phyloP scores from a whole-genome alignment of 2,329 filamentous ascomycete species.

The Parastagonospora avenae region DNA sequence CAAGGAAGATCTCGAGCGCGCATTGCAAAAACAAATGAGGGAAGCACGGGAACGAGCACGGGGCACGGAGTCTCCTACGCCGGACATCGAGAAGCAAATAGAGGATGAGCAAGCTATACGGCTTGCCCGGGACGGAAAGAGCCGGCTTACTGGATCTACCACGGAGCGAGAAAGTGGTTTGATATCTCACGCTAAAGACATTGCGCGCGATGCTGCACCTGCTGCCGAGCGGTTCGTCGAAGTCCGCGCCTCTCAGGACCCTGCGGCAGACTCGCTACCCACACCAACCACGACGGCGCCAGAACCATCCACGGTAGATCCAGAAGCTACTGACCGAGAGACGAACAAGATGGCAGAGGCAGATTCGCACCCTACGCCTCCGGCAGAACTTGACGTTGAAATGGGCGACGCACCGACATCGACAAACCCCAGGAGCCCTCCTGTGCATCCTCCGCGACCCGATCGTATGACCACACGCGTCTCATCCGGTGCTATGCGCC shows the following conservation, averaged over 20 bases:
- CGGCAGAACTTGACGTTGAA: conserved; percentile 41
- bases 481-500: conserved; percentile 70
- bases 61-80: conserved; percentile 55
- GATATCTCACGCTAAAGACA: conserved; percentile 30
- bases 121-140: conserved; percentile 40
- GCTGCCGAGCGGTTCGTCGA: conserved; percentile 13
- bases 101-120: conserved; percentile 59
- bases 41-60: conserved; percentile 50
- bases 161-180: conserved; percentile 22
- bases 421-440: conserved; percentile 8
- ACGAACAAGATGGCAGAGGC: conserved; percentile 17
- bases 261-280: conserved; percentile 41
- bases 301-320: conserved; percentile 33
- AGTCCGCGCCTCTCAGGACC: conserved; percentile 17
- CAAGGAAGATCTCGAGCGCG: conserved; percentile 61
- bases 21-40: conserved; percentile 57
- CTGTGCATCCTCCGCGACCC: conserved; percentile 35
- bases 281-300: conserved; percentile 43
- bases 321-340: conserved; percentile 25
- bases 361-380: conserved; percentile 39
- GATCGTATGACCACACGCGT: conserved; percentile 71
- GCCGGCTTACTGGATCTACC: conserved; percentile 25
- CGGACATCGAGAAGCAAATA: conserved; percentile 63
- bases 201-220: conserved; percentile 9
- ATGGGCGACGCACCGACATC: conserved; percentile 35